These are phyloP conservation scores for Fistulinella cinereoalba DNA, from an alignment of 1,284 basidiomycete genomes.

Conservation along the genomic window DNA sequence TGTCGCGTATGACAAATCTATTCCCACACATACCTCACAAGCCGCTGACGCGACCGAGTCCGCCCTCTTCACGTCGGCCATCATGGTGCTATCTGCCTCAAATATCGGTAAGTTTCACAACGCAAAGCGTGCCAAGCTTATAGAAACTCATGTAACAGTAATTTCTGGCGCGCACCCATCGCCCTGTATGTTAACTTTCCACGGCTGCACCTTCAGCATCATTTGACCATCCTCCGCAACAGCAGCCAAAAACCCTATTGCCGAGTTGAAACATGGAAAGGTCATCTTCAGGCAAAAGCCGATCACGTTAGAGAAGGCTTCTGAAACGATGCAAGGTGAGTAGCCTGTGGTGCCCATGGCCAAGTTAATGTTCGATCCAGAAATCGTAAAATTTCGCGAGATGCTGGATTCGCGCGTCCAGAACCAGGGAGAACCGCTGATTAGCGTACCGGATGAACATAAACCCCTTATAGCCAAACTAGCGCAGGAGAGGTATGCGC, in stretches of 20 bases:
- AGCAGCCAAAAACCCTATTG: slow-evolving; percentile 42
- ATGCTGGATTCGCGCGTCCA: slow-evolving; percentile 56
- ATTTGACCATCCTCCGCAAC: slow-evolving; percentile 2
- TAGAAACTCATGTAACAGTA: slow-evolving; percentile 13
- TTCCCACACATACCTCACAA: slow-evolving; percentile 27
- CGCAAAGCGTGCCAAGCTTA: slow-evolving; percentile 8
- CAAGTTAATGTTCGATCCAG: slow-evolving; percentile 24
- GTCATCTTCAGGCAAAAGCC: slow-evolving; percentile 77
- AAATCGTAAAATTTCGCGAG: slow-evolving; percentile 71
- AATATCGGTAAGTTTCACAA: slow-evolving; percentile 36
- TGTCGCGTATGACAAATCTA: slow-evolving; percentile 31
- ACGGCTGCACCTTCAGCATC: background rate
- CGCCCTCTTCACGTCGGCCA: slow-evolving; percentile 14
- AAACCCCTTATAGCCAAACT: slow-evolving; percentile 75
- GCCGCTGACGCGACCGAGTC: slow-evolving; percentile 14
- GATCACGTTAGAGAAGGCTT: slow-evolving; percentile 70
- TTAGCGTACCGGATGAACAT: slow-evolving; percentile 62
- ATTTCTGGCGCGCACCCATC: slow-evolving; percentile 6
- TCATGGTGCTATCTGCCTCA: slow-evolving; percentile 38
- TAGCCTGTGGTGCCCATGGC: background rate
- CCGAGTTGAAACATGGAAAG: slow-evolving; percentile 74
- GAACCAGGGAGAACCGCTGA: slow-evolving; percentile 46
- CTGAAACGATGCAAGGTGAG: slow-evolving; percentile 79
- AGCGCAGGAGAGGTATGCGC: slow-evolving; percentile 70
- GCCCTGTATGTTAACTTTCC: slow-evolving; percentile 15